Percentiles rank a stretch among this genome's conserved stretches.
Conservation (phyloP, 108 stramenopile genomes). For the Epithemia pelagica region DNA sequence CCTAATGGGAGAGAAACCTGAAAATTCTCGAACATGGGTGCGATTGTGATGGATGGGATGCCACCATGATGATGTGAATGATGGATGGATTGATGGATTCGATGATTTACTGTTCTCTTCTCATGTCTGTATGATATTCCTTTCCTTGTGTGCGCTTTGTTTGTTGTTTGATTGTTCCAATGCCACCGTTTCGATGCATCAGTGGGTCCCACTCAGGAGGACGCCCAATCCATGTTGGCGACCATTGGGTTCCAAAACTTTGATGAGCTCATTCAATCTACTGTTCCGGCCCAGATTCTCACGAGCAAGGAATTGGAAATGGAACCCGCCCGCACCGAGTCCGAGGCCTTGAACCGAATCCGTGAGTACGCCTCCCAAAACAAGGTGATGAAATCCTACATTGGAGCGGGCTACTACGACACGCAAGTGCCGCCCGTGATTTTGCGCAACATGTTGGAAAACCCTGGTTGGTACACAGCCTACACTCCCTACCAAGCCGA, state of each 20-base stretch:
- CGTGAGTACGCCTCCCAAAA: slow-evolving; percentile 71
- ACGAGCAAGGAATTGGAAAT: slow-evolving; percentile 60
- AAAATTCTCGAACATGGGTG: no score
- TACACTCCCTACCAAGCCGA: slow-evolving; percentile 99
- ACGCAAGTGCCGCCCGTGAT: slow-evolving; percentile 93
- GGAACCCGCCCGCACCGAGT: slow-evolving; percentile 79
- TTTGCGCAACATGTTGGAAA: slow-evolving; percentile 97
- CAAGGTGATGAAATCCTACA: slow-evolving; percentile 94
- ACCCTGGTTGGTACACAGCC: slow-evolving; percentile 99
- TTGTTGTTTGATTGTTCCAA: no score
- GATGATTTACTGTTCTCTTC: no score
- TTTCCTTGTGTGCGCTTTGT: no score
- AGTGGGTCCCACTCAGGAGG: slow-evolving; percentile 83
- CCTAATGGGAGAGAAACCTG: no score
- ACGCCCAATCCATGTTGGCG: slow-evolving; percentile 79
- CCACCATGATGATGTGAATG: no score
- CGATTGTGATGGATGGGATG: no score
- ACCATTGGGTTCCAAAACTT: slow-evolving; percentile 82
- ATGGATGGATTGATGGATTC: no score
- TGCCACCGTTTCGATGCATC: no score
- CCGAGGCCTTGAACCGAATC: slow-evolving; percentile 81
- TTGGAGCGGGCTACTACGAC: slow-evolving; percentile 97
- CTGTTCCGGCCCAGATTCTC: slow-evolving; percentile 89
- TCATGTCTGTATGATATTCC: no score
- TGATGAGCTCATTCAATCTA: slow-evolving; percentile 83